Conservation (phyloP, 805 yeast genomes). For the Brettanomyces sp. region DNA sequence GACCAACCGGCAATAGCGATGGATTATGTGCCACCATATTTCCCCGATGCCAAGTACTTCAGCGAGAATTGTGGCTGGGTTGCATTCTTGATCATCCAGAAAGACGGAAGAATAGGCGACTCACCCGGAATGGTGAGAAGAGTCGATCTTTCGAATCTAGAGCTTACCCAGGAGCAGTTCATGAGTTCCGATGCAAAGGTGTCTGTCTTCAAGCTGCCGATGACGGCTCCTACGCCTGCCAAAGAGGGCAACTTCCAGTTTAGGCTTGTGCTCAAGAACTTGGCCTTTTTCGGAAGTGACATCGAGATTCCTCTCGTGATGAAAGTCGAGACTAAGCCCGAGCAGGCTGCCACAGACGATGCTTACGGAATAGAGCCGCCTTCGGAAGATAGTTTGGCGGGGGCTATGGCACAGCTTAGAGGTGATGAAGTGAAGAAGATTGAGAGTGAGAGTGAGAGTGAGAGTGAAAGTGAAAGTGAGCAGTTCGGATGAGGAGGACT, state of each 20-base stretch:
- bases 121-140: slow-evolving; percentile 45
- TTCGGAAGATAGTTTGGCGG: slow-evolving; percentile 67
- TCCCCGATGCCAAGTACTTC: slow-evolving; percentile 46
- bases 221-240: slow-evolving; percentile 72
- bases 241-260: slow-evolving; percentile 56
- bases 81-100: slow-evolving; percentile 60
- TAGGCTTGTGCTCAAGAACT: slow-evolving; percentile 60
- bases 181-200: slow-evolving; percentile 38
- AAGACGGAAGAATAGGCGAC: slow-evolving; percentile 74
- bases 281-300: slow-evolving; percentile 78
- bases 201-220: slow-evolving; percentile 68
- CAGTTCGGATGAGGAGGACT: no score
- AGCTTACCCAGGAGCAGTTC: slow-evolving; percentile 41
- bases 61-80: slow-evolving; percentile 42
- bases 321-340: slow-evolving; percentile 57
- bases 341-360: slow-evolving; percentile 19
- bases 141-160: slow-evolving; percentile 47
- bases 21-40: slow-evolving; percentile 60
- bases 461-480: slow-evolving; percentile 13
- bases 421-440: slow-evolving; percentile 48
- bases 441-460: slow-evolving; percentile 23
- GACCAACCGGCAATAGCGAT: slow-evolving; percentile 61
- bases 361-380: slow-evolving; percentile 58
- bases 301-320: slow-evolving; percentile 60
- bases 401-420: slow-evolving; percentile 60